A percentile compares a stretch with the other conserved stretches of the same genome.
Evolutionary conservation across 2,329 filamentous ascomycete species (phyloP).

Genomic region (Juglanconis sp.): DNA sequence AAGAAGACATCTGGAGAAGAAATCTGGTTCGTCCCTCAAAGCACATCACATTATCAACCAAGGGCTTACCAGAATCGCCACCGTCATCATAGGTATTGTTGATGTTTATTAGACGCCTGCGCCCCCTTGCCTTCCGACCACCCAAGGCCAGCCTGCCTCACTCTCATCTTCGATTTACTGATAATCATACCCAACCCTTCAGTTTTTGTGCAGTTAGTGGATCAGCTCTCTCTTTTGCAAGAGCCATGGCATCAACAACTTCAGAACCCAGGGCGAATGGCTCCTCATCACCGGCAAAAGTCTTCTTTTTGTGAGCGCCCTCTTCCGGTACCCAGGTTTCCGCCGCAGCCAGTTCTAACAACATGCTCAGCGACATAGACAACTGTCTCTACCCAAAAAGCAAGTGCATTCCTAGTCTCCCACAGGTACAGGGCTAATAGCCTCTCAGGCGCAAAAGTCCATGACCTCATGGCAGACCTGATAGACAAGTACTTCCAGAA

Average conservation of each 20-base stretch:
- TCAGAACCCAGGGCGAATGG: conserved; percentile 1
- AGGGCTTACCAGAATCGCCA: background rate
- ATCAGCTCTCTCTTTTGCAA: background rate
- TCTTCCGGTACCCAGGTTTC: background rate
- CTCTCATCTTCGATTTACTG: background rate
- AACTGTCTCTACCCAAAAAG: conserved; percentile 94
- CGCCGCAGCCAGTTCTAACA: conserved; percentile 20
- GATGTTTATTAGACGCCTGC: background rate
- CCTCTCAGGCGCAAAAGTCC: conserved; percentile 66
- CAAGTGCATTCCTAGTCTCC: conserved; percentile 35
- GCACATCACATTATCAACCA: background rate
- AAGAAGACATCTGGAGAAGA: background rate
- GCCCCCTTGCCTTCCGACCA: background rate
- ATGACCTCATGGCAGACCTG: conserved; percentile 81
- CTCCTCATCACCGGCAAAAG: conserved; percentile 25
- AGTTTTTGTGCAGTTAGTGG: background rate
- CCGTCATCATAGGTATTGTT: background rate
- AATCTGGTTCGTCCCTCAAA: background rate
- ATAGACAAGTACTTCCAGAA: conserved; percentile 64
- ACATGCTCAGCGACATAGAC: conserved; percentile 87
- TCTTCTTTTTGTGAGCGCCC: conserved; percentile 43
- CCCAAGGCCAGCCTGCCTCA: background rate
- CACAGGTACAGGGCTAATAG: conserved; percentile 18
- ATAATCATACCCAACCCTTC: background rate
- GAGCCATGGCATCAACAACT: conserved; percentile 7